Evolutionary conservation across 2,329 filamentous ascomycete species (phyloP), one percentile per base, ranked within the genome.

Genomic region (Stachybotrys chlorohalonatus): DNA sequence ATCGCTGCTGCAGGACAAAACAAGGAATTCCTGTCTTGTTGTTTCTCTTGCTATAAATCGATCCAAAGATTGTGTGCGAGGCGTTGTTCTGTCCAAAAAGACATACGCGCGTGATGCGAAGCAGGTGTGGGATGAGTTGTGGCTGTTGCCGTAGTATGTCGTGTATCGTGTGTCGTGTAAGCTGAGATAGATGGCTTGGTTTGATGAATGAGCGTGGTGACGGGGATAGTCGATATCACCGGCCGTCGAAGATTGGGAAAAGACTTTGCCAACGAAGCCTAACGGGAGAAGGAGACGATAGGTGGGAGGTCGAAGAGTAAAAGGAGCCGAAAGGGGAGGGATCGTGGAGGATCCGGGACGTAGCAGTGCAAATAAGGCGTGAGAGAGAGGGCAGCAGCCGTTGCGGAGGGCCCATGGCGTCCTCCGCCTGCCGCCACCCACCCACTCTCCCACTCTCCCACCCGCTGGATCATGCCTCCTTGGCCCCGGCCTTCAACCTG

Each of bases 221-320:
- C 58, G 61, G 56, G 57, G 63, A 65, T 64, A 64, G 52, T 66
- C 62, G 64, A 59, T 66, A 66, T 65, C 63, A 59, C 50, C 52
- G 53, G 55, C 54, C 9, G 56, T 54, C 53, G 54, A 55, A 57
- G 52, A 55, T 53, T 57, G 57, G 58, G 57, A 52, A 51, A 59
- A 72, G 76, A 78, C 78, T 80, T 75, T 80, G 78, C 78, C 78
- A 80, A 80, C 78, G 78, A 80, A 80, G 78, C 69, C 68, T 63
- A 57, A 59, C 58, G 57, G 57, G 58, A 58, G 55, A 56, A 57
- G 55, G 56, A 57, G 58, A 53, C 50, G 42, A 42, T 54, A 11
- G 39, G n/a, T 52, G 30, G 7, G 42, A 31, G 51, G 50, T 39
- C 53, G 57, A 56, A 60, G 57, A 54, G 53, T 56, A 59, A 60